Conservation (phyloP, 2,329 filamentous ascomycete species). For the Corynespora cassiicola region DNA sequence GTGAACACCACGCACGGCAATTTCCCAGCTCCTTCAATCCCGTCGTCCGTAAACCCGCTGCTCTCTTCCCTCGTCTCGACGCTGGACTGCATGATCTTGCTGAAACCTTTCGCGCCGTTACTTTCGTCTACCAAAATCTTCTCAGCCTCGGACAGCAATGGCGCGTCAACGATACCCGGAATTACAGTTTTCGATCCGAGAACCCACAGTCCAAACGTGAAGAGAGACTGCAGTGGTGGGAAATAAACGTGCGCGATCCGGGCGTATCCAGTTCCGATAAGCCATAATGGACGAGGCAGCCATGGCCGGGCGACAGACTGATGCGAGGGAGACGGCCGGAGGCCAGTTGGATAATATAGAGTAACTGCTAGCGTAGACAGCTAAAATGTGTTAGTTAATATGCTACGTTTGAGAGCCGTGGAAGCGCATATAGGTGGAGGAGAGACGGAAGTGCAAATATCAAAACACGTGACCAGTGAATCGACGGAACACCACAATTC, state of each 20-base stretch:
- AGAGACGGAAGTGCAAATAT: no score
- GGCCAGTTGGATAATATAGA: constrained; percentile 52
- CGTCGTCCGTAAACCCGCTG: constrained; percentile 13
- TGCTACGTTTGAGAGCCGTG: not conserved
- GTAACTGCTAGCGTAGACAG: constrained; percentile 54
- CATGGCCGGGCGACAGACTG: constrained; percentile 48
- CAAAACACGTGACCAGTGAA: no score
- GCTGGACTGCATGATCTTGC: constrained; percentile 19
- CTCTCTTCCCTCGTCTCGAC: constrained; percentile 18
- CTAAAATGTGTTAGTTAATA: constrained; percentile 13
- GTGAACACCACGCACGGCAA: constrained; percentile 55
- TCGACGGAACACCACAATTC: no score
- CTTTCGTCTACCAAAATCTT: constrained; percentile 29
- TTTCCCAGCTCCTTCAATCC: constrained; percentile 26
- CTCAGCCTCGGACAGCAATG: constrained; percentile 35
- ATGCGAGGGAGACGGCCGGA: constrained; percentile 22
- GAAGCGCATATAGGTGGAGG: not conserved
- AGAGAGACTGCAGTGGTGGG: constrained; percentile 42
- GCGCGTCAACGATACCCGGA: constrained; percentile 52
- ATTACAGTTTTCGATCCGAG: constrained; percentile 51
- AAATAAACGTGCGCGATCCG: constrained; percentile 48
- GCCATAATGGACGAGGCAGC: constrained; percentile 51
- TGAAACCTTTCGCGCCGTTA: constrained; percentile 18
- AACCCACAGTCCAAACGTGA: constrained; percentile 50
- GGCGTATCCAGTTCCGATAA: constrained; percentile 53